phyloP scores from a whole-genome alignment of 2,329 filamentous ascomycete species.

The Cordyceps cicadae region DNA sequence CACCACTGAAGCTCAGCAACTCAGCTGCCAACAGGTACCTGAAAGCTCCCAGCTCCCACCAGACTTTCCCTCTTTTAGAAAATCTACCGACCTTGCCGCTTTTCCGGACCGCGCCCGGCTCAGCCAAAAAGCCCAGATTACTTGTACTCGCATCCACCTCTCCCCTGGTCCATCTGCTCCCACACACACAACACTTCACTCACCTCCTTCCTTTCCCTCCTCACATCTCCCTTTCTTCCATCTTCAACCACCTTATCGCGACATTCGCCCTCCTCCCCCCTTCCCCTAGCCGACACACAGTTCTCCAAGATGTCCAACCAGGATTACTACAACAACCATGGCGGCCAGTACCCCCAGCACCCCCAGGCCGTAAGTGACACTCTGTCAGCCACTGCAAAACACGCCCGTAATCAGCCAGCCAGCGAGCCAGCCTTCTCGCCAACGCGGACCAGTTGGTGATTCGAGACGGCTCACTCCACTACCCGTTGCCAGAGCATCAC shows the following conservation, averaged over 20 bases:
- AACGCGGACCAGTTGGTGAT: not conserved
- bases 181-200: not conserved
- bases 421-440: not conserved
- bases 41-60: not conserved
- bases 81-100: conserved; percentile 6
- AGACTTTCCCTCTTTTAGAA: not conserved
- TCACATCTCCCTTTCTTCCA: not conserved
- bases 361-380: conserved; percentile 29
- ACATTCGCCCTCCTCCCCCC: not conserved
- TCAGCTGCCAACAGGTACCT: not conserved
- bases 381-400: not conserved
- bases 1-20: not conserved
- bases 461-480: not conserved
- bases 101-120: conserved; percentile 3
- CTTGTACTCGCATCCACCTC: conserved; percentile 1
- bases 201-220: not conserved
- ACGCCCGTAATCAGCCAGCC: not conserved
- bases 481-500: not conserved
- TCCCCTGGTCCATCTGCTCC: not conserved
- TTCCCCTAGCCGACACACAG: not conserved
- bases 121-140: not conserved
- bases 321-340: conserved; percentile 32
- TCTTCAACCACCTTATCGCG: not conserved
- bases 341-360: conserved; percentile 23
- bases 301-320: conserved; percentile 29